These are phyloP conservation scores for Leccinum truebloodii DNA, from an alignment of 768 basidiomycete species.

Conservation along the genomic window DNA sequence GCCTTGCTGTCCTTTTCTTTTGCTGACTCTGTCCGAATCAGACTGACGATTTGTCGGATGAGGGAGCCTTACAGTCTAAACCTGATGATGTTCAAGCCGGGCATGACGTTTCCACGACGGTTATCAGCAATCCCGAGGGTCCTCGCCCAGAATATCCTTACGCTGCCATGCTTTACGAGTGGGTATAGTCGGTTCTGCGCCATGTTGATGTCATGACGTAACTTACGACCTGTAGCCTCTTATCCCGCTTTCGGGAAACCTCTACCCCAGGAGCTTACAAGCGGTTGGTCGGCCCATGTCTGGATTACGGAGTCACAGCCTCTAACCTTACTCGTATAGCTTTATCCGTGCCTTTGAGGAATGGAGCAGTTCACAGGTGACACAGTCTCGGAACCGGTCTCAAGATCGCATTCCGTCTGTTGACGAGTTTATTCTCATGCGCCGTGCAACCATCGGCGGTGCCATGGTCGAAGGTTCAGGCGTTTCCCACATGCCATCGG, in stretches of 20 bases:
- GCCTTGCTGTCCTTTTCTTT: not conserved
- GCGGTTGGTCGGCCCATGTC: constrained; percentile 22
- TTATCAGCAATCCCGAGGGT: constrained; percentile 29
- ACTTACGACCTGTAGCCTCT: constrained; percentile 25
- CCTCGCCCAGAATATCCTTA: constrained; percentile 36
- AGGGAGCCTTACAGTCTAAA: constrained; percentile 35
- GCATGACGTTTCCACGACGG: constrained; percentile 33
- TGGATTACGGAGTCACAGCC: not conserved
- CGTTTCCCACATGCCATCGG: not conserved
- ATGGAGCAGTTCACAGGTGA: constrained; percentile 38
- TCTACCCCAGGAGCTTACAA: constrained; percentile 37
- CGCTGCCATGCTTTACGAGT: constrained; percentile 43
- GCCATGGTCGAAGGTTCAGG: constrained; percentile 40
- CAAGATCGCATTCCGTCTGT: constrained; percentile 39
- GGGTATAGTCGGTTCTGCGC: constrained; percentile 11
- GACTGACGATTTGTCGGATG: constrained; percentile 41
- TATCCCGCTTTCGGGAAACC: constrained; percentile 38
- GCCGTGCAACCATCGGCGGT: constrained; percentile 38
- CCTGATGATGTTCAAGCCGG: constrained; percentile 37
- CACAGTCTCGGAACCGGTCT: constrained; percentile 37
- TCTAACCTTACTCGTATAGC: constrained; percentile 20
- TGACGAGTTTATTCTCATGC: constrained; percentile 40
- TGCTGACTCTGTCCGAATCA: constrained; percentile 15
- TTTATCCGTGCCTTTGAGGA: constrained; percentile 37
- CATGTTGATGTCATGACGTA: constrained; percentile 14